Evolutionary conservation across 2,329 filamentous ascomycete species (phyloP).

Genomic region (Nigrospora sphaerica): DNA sequence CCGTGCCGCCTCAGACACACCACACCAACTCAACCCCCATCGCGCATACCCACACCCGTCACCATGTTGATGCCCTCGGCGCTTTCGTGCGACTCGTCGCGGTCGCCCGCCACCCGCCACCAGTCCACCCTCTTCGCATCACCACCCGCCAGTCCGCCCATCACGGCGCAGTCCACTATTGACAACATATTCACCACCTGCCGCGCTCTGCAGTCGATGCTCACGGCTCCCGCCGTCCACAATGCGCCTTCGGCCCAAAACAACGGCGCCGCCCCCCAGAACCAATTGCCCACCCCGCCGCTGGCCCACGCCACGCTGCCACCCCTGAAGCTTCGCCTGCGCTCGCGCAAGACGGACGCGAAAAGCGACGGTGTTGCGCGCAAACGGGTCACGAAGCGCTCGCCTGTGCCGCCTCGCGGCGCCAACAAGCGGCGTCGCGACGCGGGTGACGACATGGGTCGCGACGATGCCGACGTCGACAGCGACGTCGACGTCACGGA

Average conservation of each 20-base stretch:
- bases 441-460: slow-evolving; percentile 37
- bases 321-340: slow-evolving; percentile 49
- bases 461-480: slow-evolving; percentile 25
- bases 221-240: slow-evolving; percentile 29
- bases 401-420: slow-evolving; percentile 31
- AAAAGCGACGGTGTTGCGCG: slow-evolving; percentile 23
- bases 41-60: background rate
- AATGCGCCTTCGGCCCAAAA: slow-evolving; percentile 9
- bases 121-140: slow-evolving; percentile 47
- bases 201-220: slow-evolving; percentile 53
- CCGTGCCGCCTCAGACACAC: background rate
- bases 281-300: slow-evolving; percentile 48
- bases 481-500: slow-evolving; percentile 25
- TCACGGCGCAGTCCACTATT: slow-evolving; percentile 38
- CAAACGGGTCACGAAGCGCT: slow-evolving; percentile 46
- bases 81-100: slow-evolving; percentile 49
- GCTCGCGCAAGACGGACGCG: slow-evolving; percentile 32
- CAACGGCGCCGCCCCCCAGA: slow-evolving; percentile 8
- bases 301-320: slow-evolving; percentile 36
- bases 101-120: slow-evolving; percentile 34
- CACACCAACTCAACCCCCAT: background rate
- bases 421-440: slow-evolving; percentile 47
- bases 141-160: slow-evolving; percentile 50
- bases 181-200: slow-evolving; percentile 52
- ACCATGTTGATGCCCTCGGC: slow-evolving; percentile 54